These are phyloP conservation scores for Coemansia asiatica DNA, from an alignment of 192 early-diverging fungal genomes.

Conservation along the genomic window DNA sequence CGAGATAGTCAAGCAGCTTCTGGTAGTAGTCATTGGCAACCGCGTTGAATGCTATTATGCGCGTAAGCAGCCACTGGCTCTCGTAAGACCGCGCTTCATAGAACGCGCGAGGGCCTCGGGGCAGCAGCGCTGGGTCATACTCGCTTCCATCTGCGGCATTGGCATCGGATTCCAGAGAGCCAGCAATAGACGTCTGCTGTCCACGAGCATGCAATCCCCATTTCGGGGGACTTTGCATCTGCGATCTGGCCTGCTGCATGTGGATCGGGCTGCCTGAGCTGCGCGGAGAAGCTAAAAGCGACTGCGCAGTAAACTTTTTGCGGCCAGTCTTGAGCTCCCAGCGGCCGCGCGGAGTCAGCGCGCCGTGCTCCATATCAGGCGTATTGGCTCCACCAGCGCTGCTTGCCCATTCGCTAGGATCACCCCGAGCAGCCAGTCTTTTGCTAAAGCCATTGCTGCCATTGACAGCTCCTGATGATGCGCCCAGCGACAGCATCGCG, in stretches of 20 bases:
- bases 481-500: constrained; percentile 9
- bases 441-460: constrained; percentile 21
- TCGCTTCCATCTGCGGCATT: not conserved
- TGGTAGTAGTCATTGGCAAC: constrained; percentile 35
- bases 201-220: constrained; percentile 3
- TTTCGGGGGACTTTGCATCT: not conserved
- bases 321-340: constrained; percentile 50
- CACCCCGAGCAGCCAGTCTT: constrained; percentile 18
- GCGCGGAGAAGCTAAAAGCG: constrained; percentile 28
- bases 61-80: constrained; percentile 49
- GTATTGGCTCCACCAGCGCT: constrained; percentile 1
- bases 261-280: not conserved
- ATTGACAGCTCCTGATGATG: not conserved
- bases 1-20: constrained; percentile 14
- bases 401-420: constrained; percentile 5
- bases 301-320: constrained; percentile 48
- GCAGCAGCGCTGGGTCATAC: constrained; percentile 20
- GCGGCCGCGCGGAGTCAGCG: constrained; percentile 48
- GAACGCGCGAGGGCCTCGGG: constrained; percentile 35
- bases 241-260: not conserved
- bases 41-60: constrained; percentile 18
- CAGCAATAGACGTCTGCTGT: not conserved
- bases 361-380: constrained; percentile 44
- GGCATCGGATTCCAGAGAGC: not conserved
- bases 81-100: constrained; percentile 49